phyloP scores from a whole-genome alignment of 2,329 filamentous ascomycete genomes.

The Microsporum audouinii region DNA sequence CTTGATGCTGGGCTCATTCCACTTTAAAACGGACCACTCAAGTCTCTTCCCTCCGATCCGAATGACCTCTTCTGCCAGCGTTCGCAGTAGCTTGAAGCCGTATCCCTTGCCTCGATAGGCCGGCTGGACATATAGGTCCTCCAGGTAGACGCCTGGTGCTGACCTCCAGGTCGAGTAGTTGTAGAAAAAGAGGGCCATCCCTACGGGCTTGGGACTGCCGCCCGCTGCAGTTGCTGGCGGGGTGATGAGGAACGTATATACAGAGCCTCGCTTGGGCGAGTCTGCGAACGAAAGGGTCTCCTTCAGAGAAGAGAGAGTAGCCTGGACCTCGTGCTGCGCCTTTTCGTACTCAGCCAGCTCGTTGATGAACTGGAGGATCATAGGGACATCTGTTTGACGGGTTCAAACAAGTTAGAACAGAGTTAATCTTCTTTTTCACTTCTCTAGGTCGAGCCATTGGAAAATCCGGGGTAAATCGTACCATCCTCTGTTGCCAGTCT shows the following conservation, averaged over 20 bases:
- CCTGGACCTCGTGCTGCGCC: constrained; percentile 59
- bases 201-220: constrained; percentile 41
- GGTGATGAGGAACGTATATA: constrained; percentile 62
- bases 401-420: not conserved
- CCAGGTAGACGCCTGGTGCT: constrained; percentile 79
- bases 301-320: constrained; percentile 61
- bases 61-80: constrained; percentile 67
- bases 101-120: constrained; percentile 64
- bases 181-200: constrained; percentile 86
- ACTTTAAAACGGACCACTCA: constrained; percentile 85
- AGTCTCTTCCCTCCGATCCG: constrained; percentile 61
- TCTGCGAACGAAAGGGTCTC: constrained; percentile 68
- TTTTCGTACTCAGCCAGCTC: constrained; percentile 85
- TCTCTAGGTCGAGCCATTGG: not conserved
- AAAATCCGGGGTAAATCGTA: constrained; percentile 6
- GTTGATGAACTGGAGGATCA: constrained; percentile 70
- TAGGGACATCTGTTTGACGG: constrained; percentile 53
- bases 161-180: constrained; percentile 92
- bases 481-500: constrained; percentile 33
- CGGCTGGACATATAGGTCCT: constrained; percentile 76
- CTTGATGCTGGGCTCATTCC: constrained; percentile 80
- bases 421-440: not conserved
- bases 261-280: constrained; percentile 45
- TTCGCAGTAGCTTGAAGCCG: constrained; percentile 61
- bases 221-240: constrained; percentile 37